Evolutionary conservation across 805 yeast species (phyloP).

Genomic region (Candida peoriensis): DNA sequence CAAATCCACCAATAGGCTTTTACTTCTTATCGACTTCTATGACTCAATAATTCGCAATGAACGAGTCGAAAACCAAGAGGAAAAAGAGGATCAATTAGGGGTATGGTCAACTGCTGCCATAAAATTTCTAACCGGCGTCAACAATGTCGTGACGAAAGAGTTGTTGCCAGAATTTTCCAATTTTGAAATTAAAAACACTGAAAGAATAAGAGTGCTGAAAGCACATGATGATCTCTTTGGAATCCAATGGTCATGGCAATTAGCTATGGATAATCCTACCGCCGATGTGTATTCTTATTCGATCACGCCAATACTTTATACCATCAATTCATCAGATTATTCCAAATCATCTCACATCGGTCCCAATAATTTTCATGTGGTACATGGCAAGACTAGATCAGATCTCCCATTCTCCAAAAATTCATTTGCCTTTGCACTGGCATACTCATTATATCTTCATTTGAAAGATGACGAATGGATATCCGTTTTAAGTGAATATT

Average conservation of each 20-base stretch:
- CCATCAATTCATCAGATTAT: conserved; percentile 8
- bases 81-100: conserved; percentile 10
- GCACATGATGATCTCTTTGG: conserved; percentile 12
- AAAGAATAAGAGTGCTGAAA: conserved; percentile 13
- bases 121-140: conserved; percentile 18
- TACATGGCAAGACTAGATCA: conserved; percentile 15
- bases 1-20: conserved; percentile 14
- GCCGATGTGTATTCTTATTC: conserved; percentile 17
- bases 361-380: conserved; percentile 19
- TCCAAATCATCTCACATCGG: conserved; percentile 14
- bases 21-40: conserved; percentile 16
- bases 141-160: conserved; percentile 6
- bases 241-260: conserved; percentile 22
- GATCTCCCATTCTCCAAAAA: conserved; percentile 18
- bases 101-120: conserved; percentile 21
- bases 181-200: conserved; percentile 11
- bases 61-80: not conserved
- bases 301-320: conserved; percentile 11
- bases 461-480: conserved; percentile 21
- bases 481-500: conserved; percentile 13
- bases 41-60: conserved; percentile 11
- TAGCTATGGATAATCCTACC: conserved; percentile 22
- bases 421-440: conserved; percentile 16
- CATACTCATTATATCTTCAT: conserved; percentile 17
- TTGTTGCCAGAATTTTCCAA: conserved; percentile 19